A percentile compares a stretch with the other conserved stretches of the same genome.
These are phyloP conservation scores for Suillus brevipes DNA, from an alignment of 768 basidiomycete species.

Conservation along the genomic window DNA sequence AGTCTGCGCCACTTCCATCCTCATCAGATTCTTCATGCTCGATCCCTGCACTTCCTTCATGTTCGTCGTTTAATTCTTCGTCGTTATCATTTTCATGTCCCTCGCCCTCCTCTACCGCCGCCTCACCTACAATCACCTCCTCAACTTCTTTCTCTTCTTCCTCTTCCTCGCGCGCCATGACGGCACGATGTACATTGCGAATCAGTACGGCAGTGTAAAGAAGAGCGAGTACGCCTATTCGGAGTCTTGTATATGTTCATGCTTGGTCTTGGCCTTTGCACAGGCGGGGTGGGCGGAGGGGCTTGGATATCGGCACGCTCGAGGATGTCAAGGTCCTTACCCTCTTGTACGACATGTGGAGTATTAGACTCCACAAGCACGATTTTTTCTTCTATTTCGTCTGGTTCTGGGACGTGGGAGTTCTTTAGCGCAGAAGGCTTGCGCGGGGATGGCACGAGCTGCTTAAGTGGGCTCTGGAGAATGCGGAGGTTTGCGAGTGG, in stretches of 20 bases:
- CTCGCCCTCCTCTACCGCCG: constrained; percentile 36
- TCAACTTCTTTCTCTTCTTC: constrained; percentile 51
- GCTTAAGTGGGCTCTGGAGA: constrained; percentile 46
- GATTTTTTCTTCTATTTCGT: constrained; percentile 48
- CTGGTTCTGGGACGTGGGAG: constrained; percentile 29
- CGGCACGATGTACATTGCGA: constrained; percentile 64
- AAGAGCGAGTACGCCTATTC: constrained; percentile 37
- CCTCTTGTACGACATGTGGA: constrained; percentile 70
- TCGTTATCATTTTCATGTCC: constrained; percentile 29
- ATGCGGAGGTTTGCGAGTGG: constrained; percentile 64
- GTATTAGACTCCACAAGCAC: constrained; percentile 65
- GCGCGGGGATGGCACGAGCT: constrained; percentile 17
- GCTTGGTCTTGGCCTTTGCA: not conserved
- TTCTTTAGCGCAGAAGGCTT: constrained; percentile 9
- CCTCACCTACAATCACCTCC: constrained; percentile 51
- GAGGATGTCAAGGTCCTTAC: constrained; percentile 67
- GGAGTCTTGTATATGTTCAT: constrained; percentile 21
- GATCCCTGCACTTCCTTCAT: constrained; percentile 10
- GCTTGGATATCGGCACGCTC: constrained; percentile 55
- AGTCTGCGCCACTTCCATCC: constrained; percentile 12
- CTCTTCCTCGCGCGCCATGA: constrained; percentile 51
- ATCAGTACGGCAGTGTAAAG: constrained; percentile 70
- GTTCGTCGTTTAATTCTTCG: constrained; percentile 15
- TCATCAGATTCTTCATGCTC: constrained; percentile 13
- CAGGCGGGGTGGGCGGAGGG: constrained; percentile 12